phyloP scores from a whole-genome alignment of 2,329 filamentous ascomycete genomes.

The Fusarium verrucosum region DNA sequence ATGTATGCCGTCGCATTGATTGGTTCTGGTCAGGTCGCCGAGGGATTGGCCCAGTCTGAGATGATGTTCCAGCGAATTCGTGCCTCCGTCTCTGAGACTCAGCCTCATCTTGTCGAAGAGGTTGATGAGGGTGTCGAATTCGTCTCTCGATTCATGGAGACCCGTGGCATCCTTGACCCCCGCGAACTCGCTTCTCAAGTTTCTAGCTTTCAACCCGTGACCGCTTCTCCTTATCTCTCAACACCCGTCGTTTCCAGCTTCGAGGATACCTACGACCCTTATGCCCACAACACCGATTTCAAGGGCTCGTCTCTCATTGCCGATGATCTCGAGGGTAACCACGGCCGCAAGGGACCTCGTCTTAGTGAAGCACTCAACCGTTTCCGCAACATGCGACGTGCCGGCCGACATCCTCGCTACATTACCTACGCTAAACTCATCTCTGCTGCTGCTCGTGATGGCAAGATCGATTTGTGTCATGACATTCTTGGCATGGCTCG shows the following conservation, averaged over 20 bases:
- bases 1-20: constrained; percentile 93
- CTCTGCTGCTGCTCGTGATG: constrained; percentile 84
- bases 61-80: constrained; percentile 88
- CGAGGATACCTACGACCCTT: constrained; percentile 90
- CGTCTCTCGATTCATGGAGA: constrained; percentile 67
- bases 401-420: constrained; percentile 91
- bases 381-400: constrained; percentile 92
- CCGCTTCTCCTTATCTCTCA: constrained; percentile 61
- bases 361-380: constrained; percentile 83
- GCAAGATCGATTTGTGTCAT: constrained; percentile 81
- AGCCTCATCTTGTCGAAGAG: constrained; percentile 74
- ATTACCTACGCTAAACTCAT: constrained; percentile 98
- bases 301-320: constrained; percentile 92
- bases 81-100: constrained; percentile 60
- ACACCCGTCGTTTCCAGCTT: constrained; percentile 68
- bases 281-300: constrained; percentile 89
- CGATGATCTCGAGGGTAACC: constrained; percentile 84
- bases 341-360: constrained; percentile 75
- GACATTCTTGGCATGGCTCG: constrained; percentile 92
- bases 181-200: constrained; percentile 61
- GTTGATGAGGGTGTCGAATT: constrained; percentile 87
- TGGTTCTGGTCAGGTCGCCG: constrained; percentile 83
- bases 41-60: constrained; percentile 81
- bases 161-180: constrained; percentile 64
- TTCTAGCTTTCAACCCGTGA: constrained; percentile 55